Conservation (phyloP, 345 rosid species). For the Cardamine chenopodiifolia region DNA sequence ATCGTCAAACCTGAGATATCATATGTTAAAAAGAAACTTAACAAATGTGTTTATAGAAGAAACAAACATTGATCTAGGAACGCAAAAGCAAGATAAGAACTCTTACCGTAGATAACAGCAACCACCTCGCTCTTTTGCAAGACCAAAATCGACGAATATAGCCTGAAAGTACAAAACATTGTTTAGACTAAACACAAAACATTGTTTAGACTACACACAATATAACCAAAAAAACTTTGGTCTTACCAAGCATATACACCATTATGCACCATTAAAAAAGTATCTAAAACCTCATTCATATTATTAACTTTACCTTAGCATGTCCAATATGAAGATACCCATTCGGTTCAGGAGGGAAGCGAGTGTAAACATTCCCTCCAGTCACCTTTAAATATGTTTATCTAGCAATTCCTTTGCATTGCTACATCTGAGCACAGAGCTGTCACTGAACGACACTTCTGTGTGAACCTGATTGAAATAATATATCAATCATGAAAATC, state of each 20-base stretch:
- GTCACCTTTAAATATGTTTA: constrained; percentile 75
- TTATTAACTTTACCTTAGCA: constrained; percentile 66
- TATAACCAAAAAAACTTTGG: background rate
- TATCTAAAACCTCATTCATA: constrained; percentile 13
- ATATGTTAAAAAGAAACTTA: background rate
- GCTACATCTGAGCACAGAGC: constrained; percentile 73
- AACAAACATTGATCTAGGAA: background rate
- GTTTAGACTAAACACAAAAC: no score
- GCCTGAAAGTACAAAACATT: constrained; percentile 56
- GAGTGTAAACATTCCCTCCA: constrained; percentile 72
- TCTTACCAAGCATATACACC: background rate
- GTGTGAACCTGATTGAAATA: constrained; percentile 67
- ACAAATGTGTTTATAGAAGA: background rate
- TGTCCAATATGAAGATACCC: constrained; percentile 98
- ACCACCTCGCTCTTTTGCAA: constrained; percentile 86
- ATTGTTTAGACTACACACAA: background rate
- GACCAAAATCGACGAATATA: constrained; percentile 91
- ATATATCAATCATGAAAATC: background rate
- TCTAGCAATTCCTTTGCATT: constrained; percentile 75
- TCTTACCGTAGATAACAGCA: constrained; percentile 78
- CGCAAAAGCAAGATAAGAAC: constrained; percentile 10
- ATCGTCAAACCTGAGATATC: constrained; percentile 6
- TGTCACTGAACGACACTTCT: constrained; percentile 72
- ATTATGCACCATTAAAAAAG: background rate
- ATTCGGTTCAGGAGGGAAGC: constrained; percentile 96